phyloP scores from a whole-genome alignment of 2,329 filamentous ascomycete genomes.

The Pezizomycotina sp. region DNA sequence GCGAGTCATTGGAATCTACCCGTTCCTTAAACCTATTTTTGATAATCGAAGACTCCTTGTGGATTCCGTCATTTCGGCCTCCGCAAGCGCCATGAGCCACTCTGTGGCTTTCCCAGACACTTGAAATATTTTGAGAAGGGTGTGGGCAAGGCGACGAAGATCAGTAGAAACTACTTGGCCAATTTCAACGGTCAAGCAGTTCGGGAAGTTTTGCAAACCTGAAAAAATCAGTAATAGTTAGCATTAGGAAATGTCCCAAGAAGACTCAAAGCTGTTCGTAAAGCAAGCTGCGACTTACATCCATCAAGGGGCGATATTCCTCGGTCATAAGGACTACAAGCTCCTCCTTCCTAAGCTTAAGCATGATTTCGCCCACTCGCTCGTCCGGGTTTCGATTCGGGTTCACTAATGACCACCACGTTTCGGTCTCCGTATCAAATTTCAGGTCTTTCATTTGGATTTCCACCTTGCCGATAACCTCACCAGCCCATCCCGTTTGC shows the following conservation, averaged over 20 bases:
- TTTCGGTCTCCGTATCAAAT: conserved; percentile 41
- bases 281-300: conserved; percentile 29
- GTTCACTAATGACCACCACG: conserved; percentile 50
- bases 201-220: conserved; percentile 54
- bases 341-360: conserved; percentile 49
- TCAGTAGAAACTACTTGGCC: conserved; percentile 61
- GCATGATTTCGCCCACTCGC: conserved; percentile 45
- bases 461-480: conserved; percentile 50
- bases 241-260: not conserved
- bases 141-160: conserved; percentile 64
- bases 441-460: conserved; percentile 51
- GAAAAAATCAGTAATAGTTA: not conserved
- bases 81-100: conserved; percentile 83
- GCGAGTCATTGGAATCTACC: conserved; percentile 53
- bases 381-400: conserved; percentile 37
- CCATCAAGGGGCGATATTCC: conserved; percentile 69
- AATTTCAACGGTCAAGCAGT: conserved; percentile 70
- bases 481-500: conserved; percentile 21
- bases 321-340: conserved; percentile 71
- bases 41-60: conserved; percentile 58
- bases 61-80: conserved; percentile 94
- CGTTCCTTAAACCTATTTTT: conserved; percentile 30
- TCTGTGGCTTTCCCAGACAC: conserved; percentile 69
- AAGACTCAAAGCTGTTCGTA: no score
- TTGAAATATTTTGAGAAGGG: conserved; percentile 86